Evolutionary conservation across 495 filamentous ascomycete genomes (phyloP), one percentile per base, ranked within the genome.

Genomic region (Penicillium manginii): DNA sequence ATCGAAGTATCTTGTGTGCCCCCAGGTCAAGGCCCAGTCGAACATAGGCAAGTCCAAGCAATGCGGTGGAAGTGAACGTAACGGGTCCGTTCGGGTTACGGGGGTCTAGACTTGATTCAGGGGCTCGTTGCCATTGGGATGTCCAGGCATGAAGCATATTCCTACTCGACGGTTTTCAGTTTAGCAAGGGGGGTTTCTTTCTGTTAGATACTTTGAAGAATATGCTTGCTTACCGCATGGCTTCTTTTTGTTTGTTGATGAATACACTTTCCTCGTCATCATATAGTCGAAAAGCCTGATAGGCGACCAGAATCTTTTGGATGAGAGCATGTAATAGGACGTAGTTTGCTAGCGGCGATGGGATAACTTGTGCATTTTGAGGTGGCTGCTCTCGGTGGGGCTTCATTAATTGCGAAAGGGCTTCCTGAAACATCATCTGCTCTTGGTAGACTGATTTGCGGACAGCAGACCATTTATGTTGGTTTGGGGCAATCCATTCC

Each of bases 251-350:
- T 11, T 76, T 54, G 26, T 73, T 58, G 1, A 72, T 73, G 35
- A 79, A 79, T 8, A 14, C 31, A 18, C 57, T 22, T 1, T 71
- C 60, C 1, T 73, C 70, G 12, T 70, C 65, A 9, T 0, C 74
- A 79, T 18, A 78, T 76, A 39, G 29, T 0, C 54, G 47, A 49
- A 62, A 51, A 4, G 59, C 45, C 54, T 86, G 80, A 50, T 83
- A 81, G 17, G 81, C 59, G 23, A 86, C 57, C 46, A 83, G 84
- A 12, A 87, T 85, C 40, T 83, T 81, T 59, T 88, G 85, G 4
- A 86, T 74, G 32, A 88, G 64, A 9, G 80, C 84, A 57, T 85
- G 81, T 21, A 88, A 80, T 17, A 87, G 78, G 9, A 84, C 73
- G 52, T 86, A 86, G 58, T 83, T 85, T 31, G 83, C 84, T 2